Evolutionary conservation across 2,329 filamentous ascomycete genomes (phyloP).

Genomic region (Aspergillus sp.): DNA sequence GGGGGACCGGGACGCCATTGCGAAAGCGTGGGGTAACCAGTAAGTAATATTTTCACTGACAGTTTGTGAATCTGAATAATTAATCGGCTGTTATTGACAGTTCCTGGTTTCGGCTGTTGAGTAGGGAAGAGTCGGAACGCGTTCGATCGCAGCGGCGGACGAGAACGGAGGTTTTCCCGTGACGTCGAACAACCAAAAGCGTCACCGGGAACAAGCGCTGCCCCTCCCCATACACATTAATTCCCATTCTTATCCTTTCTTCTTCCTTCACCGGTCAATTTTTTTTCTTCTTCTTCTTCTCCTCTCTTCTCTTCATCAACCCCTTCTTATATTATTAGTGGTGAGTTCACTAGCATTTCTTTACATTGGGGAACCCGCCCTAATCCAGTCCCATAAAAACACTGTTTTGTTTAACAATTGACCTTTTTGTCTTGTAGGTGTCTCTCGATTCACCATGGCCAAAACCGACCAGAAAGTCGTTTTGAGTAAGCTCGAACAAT

Average conservation of each 20-base stretch:
- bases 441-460: conserved; percentile 47
- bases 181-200: conserved; percentile 32
- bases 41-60: conserved; percentile 1
- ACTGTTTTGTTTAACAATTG: conserved; percentile 13
- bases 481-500: conserved; percentile 48
- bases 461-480: conserved; percentile 64
- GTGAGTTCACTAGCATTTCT: conserved; percentile 4
- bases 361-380: background rate
- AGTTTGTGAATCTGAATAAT: background rate
- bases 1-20: conserved; percentile 32
- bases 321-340: conserved; percentile 3
- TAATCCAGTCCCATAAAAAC: too few species aligned
- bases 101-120: conserved; percentile 17
- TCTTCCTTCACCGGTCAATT: conserved; percentile 19
- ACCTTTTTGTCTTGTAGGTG: conserved; percentile 11
- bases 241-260: conserved; percentile 1
- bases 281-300: conserved; percentile 4
- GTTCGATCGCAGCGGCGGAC: conserved; percentile 3
- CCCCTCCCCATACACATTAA: conserved; percentile 17
- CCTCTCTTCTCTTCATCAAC: conserved; percentile 6
- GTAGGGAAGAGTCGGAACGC: conserved; percentile 32
- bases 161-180: conserved; percentile 15
- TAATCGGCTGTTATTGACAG: background rate
- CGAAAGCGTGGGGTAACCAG: conserved; percentile 9
- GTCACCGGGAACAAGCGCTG: conserved; percentile 22